These are phyloP conservation scores for Ramaria sp. DNA, from an alignment of 768 basidiomycete genomes.

Conservation along the genomic window DNA sequence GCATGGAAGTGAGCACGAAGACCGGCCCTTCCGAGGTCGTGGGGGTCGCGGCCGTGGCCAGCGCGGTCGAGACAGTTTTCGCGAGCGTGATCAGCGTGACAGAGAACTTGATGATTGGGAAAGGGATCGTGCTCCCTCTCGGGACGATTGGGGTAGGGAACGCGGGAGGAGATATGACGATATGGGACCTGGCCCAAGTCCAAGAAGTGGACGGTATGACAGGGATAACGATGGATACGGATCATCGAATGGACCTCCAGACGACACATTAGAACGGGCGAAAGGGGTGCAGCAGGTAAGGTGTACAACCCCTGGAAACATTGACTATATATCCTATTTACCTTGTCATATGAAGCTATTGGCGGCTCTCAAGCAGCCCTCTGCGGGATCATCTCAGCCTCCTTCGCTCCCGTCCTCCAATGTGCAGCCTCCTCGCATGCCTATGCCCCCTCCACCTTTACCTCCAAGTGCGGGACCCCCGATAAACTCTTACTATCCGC, in stretches of 20 bases:
- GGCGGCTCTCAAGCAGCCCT: conserved; percentile 70
- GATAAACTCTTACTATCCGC: conserved; percentile 33
- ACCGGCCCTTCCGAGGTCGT: conserved; percentile 18
- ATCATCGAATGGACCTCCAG: conserved; percentile 23
- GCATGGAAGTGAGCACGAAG: background rate
- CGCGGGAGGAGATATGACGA: conserved; percentile 17
- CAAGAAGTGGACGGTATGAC: conserved; percentile 27
- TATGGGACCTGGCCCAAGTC: conserved; percentile 25
- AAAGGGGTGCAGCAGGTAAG: conserved; percentile 70
- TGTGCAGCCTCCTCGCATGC: conserved; percentile 22
- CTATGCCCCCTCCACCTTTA: conserved; percentile 15
- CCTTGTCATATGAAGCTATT: conserved; percentile 32
- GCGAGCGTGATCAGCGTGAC: conserved; percentile 25
- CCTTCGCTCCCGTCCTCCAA: conserved; percentile 21
- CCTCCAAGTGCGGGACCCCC: conserved; percentile 17
- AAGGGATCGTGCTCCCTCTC: conserved; percentile 23
- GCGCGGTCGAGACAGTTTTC: conserved; percentile 23
- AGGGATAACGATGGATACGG: conserved; percentile 17
- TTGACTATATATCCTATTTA: background rate
- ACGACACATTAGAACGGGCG: conserved; percentile 83
- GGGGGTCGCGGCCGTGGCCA: conserved; percentile 29
- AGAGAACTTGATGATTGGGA: conserved; percentile 21
- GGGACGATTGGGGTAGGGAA: conserved; percentile 30
- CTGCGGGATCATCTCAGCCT: conserved; percentile 14
- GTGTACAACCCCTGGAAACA: background rate